Percentiles rank a stretch among this genome's conserved stretches.
phyloP scores from a whole-genome alignment of 2,329 filamentous ascomycete genomes.

The Ustilaginoidea virens region DNA sequence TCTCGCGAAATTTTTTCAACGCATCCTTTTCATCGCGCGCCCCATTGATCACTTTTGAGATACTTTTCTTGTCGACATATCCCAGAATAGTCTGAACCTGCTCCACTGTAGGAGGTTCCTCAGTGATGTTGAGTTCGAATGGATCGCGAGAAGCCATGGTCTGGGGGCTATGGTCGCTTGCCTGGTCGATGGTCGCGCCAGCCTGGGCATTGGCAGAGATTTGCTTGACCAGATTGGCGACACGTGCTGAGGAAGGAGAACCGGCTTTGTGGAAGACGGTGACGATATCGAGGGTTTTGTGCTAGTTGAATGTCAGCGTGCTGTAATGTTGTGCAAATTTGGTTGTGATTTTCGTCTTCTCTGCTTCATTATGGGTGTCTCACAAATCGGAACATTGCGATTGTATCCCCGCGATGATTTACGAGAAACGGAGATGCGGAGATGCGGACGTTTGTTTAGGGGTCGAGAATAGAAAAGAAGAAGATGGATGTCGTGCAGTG shows the following conservation, averaged over 20 bases:
- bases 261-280: slow-evolving; percentile 89
- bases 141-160: slow-evolving; percentile 39
- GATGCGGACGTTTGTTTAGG: no score
- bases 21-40: slow-evolving; percentile 65
- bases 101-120: slow-evolving; percentile 62
- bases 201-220: slow-evolving; percentile 53
- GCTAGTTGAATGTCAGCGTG: slow-evolving; percentile 29
- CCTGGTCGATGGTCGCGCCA: slow-evolving; percentile 59
- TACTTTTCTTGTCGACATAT: slow-evolving; percentile 54
- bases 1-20: slow-evolving; percentile 60
- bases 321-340: no score
- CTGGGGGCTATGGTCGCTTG: slow-evolving; percentile 48
- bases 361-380: slow-evolving; percentile 1
- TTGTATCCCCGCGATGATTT: no score
- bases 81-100: slow-evolving; percentile 75
- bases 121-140: slow-evolving; percentile 79
- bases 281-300: slow-evolving; percentile 74
- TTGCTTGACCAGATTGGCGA: slow-evolving; percentile 66
- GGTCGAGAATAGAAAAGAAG: no score
- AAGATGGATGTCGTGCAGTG: no score
- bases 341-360: neutral
- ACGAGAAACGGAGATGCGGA: no score
- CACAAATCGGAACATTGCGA: slow-evolving; percentile 12
- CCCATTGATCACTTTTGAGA: slow-evolving; percentile 51
- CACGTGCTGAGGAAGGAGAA: slow-evolving; percentile 55